Evolutionary conservation across 805 yeast species (phyloP), one percentile per base, ranked within the genome.

Genomic region (Diddensiella transvaalensis): DNA sequence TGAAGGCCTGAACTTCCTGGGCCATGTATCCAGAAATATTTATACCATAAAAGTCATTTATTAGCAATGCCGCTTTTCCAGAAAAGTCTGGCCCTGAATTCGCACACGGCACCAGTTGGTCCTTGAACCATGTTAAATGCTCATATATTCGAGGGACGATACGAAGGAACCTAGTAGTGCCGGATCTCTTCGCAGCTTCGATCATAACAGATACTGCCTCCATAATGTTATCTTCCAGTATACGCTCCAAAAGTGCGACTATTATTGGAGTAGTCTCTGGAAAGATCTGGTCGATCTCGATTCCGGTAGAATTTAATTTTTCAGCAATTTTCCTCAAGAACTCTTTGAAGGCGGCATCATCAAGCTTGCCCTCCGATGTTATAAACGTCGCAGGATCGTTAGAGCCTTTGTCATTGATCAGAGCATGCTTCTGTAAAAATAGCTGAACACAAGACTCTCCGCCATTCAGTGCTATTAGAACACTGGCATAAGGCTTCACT

Each of bases 171-270:
- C 48, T 43, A 19, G 47, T 50, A 0, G 39, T 39, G n/a, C 51
- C 49, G 17, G 30, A 40, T n/a, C 48, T 53, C n/a, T 26, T 18
- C 19, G 35, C 48, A n/a, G 42, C 44, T 19, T 52, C 60, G 2
- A 67, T 52, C 5, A 66, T 45, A 8, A 53, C 51, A 2, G 58
- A 41, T 11, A 62, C 43, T 29, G 57, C 49, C 32, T 58, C 64
- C 39, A 55, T 51, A 6, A 67, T 43, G 13, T 58, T 47, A 10
- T 63, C 68, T 21, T 65, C 68, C 18, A 67, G 43, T 33, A 77
- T 63, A 40, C 72, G 76, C 53, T 78, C 81, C 41, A 75, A 63
- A 3, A 77, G 69, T 46, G 73, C 70, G 54, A 67, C 67, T 72
- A 72, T 71, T 67, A 76, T 75, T 0, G 79, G 78, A 5, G 69